Conservation (phyloP, 108 stramenopile species). For the Seminavis robusta region DNA sequence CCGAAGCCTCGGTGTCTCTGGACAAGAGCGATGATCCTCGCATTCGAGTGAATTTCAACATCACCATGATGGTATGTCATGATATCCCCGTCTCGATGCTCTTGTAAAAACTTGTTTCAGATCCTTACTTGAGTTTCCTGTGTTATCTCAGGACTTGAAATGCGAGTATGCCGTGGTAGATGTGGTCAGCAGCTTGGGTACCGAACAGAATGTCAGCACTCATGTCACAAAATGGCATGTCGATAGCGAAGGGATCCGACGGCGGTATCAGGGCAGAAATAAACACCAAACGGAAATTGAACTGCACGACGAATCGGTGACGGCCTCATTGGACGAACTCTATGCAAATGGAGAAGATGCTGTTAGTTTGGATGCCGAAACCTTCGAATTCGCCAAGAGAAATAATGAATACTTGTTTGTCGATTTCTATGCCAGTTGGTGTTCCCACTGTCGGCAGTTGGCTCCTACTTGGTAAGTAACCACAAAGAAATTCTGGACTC, state of each 20-base stretch:
- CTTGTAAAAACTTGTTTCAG: no score
- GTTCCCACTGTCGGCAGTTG: constrained; percentile 77
- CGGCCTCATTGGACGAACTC: constrained; percentile 84
- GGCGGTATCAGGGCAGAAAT: constrained; percentile 85
- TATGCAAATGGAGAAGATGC: constrained; percentile 87
- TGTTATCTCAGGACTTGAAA: no score
- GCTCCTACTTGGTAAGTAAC: constrained; percentile 89
- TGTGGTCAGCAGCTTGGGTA: constrained; percentile 74
- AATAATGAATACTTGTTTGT: constrained; percentile 57
- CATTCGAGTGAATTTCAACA: constrained; percentile 89
- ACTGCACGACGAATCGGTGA: constrained; percentile 58
- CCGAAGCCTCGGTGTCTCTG: no score
- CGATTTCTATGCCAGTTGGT: constrained; percentile 64
- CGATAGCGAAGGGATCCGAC: constrained; percentile 81
- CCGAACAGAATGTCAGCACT: constrained; percentile 92
- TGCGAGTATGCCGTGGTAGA: constrained; percentile 90
- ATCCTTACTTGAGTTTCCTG: no score
- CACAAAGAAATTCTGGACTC: no score
- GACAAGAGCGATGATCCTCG: constrained; percentile 51
- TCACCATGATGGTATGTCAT: constrained; percentile 92
- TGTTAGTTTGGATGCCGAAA: constrained; percentile 47
- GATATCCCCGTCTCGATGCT: no score
- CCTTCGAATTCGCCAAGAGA: constrained; percentile 35
- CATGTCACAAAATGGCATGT: constrained; percentile 93
- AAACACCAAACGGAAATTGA: constrained; percentile 69